Conservation (phyloP, 352 stramenopile genomes). For the Globisporangium echinulatum region DNA sequence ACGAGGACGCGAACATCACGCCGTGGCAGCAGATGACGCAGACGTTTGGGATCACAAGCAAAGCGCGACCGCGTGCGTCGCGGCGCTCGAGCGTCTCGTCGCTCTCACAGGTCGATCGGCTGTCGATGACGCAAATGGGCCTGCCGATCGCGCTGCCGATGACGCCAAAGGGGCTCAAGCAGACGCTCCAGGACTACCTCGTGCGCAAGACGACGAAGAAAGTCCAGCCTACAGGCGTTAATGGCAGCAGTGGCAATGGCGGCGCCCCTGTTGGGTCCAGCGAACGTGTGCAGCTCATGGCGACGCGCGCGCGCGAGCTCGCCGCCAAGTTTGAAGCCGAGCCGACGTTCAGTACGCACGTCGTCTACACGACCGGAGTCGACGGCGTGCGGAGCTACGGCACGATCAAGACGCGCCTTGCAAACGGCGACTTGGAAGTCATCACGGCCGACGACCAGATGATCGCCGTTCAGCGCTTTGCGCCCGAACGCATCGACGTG, state of each 20-base stretch:
- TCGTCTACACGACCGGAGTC: constrained; percentile 35
- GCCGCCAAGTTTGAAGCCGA: constrained; percentile 9
- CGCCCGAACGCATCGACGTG: constrained; percentile 38
- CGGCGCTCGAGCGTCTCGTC: constrained; percentile 58
- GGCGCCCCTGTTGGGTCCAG: constrained; percentile 12
- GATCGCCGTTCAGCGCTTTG: constrained; percentile 47
- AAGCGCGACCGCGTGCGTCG: constrained; percentile 26
- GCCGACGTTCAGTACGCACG: constrained; percentile 22
- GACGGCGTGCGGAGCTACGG: constrained; percentile 46
- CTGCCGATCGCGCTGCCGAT: constrained; percentile 28
- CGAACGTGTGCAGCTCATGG: constrained; percentile 30
- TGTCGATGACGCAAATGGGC: constrained; percentile 39
- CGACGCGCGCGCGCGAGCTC: constrained; percentile 15
- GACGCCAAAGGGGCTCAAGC: constrained; percentile 51
- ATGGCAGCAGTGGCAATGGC: constrained; percentile 1
- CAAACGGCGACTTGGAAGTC: constrained; percentile 41
- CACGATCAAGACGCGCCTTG: constrained; percentile 41
- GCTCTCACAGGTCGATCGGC: constrained; percentile 52
- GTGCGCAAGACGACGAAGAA: constrained; percentile 63
- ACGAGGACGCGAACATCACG: constrained; percentile 74
- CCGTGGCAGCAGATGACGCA: constrained; percentile 84
- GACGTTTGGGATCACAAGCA: constrained; percentile 64
- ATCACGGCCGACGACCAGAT: constrained; percentile 57
- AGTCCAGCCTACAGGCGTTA: constrained; percentile 34
- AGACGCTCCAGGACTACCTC: constrained; percentile 56